phyloP scores from a whole-genome alignment of 2,329 filamentous ascomycete species.

The Ophiocordyceps camponoti-saundersi region DNA sequence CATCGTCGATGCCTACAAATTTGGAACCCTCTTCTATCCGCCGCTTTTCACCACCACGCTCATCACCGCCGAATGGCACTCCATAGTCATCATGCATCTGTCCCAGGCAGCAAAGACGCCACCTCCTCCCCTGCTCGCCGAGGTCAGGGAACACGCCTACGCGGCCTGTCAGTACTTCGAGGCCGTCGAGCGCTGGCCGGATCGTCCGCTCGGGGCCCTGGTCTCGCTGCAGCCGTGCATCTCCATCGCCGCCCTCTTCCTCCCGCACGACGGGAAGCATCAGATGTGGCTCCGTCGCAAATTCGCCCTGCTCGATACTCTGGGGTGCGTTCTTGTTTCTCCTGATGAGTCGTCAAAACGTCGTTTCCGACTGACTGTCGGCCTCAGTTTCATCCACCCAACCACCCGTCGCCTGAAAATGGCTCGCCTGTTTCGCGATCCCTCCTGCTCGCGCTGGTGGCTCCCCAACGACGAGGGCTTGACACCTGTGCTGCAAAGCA shows the following conservation, averaged over 20 bases:
- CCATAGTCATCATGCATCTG: constrained; percentile 64
- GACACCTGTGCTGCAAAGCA: constrained; percentile 53
- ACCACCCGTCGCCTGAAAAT: constrained; percentile 57
- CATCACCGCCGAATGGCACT: constrained; percentile 59
- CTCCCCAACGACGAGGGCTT: constrained; percentile 67
- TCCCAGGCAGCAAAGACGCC: constrained; percentile 48
- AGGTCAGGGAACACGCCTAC: constrained; percentile 46
- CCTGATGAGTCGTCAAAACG: too few relatives aligned
- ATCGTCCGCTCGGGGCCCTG: constrained; percentile 51
- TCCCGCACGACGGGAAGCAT: constrained; percentile 59
- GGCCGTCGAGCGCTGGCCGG: constrained; percentile 55
- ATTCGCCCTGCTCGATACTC: constrained; percentile 59
- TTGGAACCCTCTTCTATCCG: constrained; percentile 51
- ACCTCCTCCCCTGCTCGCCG: constrained; percentile 29
- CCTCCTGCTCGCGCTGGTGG: constrained; percentile 71
- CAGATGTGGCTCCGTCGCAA: constrained; percentile 66
- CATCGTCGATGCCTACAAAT: constrained; percentile 57
- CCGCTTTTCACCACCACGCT: constrained; percentile 61
- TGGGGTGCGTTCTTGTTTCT: constrained; percentile 44
- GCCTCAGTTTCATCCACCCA: constrained; percentile 64
- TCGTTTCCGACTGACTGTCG: background rate
- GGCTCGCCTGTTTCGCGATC: constrained; percentile 56
- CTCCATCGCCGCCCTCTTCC: constrained; percentile 58
- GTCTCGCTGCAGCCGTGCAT: constrained; percentile 61
- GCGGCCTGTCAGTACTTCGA: constrained; percentile 66